Conservation (phyloP, 2,329 filamentous ascomycete genomes). For the Clonostachys sp. region DNA sequence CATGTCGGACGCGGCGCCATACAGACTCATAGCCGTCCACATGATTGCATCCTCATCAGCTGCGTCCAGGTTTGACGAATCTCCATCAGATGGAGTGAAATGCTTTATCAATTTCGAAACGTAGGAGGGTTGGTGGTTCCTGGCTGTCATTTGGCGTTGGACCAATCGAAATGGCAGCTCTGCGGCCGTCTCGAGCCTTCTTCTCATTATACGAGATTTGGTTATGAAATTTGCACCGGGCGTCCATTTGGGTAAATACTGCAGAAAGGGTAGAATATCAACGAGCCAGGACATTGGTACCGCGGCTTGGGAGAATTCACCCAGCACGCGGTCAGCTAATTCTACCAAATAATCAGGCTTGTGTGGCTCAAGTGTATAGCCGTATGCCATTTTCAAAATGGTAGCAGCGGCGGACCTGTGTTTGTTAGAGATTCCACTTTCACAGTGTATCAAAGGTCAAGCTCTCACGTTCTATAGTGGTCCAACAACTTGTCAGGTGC, state of each 20-base stretch:
- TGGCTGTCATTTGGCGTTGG: slow-evolving; percentile 5
- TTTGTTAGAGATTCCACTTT: neutral
- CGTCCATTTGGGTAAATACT: slow-evolving; percentile 6
- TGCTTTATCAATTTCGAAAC: slow-evolving; percentile 3
- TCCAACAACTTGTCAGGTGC: slow-evolving; percentile 10
- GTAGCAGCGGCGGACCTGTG: slow-evolving; percentile 12
- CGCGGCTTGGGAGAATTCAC: slow-evolving; percentile 11
- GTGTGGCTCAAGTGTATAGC: slow-evolving; percentile 13
- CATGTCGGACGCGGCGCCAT: slow-evolving; percentile 12
- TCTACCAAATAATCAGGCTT: slow-evolving; percentile 6
- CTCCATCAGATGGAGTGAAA: neutral
- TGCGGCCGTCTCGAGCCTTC: slow-evolving; percentile 5
- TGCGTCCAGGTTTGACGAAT: neutral
- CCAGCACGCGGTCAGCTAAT: slow-evolving; percentile 11
- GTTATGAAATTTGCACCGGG: slow-evolving; percentile 13
- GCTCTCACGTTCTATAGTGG: slow-evolving; percentile 18
- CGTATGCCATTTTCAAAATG: slow-evolving; percentile 11
- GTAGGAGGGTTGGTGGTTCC: neutral
- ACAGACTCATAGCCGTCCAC: slow-evolving; percentile 9
- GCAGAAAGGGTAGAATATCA: slow-evolving; percentile 11
- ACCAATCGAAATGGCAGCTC: slow-evolving; percentile 13
- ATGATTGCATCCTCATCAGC: slow-evolving; percentile 7
- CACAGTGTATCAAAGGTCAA: neutral
- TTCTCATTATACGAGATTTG: slow-evolving; percentile 10
- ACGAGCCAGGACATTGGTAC: slow-evolving; percentile 13